Percentiles rank a stretch among this genome's conserved stretches.
These are phyloP conservation scores for Acacia confusa DNA, from an alignment of 306 rosid species.

Conservation along the genomic window DNA sequence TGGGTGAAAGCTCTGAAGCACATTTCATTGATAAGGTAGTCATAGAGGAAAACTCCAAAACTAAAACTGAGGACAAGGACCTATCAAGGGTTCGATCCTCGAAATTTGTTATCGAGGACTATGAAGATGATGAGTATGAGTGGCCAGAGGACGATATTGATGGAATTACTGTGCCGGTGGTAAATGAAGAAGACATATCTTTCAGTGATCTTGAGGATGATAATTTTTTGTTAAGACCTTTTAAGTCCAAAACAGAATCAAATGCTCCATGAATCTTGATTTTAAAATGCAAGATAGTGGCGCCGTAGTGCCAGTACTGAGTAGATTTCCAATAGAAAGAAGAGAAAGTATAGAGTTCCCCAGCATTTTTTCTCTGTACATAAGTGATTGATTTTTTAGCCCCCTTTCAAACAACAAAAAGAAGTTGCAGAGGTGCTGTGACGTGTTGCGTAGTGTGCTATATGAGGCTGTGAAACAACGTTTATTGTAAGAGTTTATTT, in stretches of 20 bases:
- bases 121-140: slow-evolving; percentile 62
- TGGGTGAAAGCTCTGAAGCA: slow-evolving; percentile 53
- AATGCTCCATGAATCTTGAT: slow-evolving; percentile 39
- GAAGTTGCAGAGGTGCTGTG: slow-evolving; percentile 29
- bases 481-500: neutral
- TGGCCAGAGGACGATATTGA: slow-evolving; percentile 81
- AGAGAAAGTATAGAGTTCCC: slow-evolving; percentile 7
- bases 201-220: slow-evolving; percentile 96
- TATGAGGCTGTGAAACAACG: slow-evolving; percentile 35
- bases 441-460: slow-evolving; percentile 25
- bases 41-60: slow-evolving; percentile 50
- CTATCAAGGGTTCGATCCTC: slow-evolving; percentile 44
- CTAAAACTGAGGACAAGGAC: slow-evolving; percentile 53
- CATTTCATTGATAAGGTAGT: slow-evolving; percentile 60
- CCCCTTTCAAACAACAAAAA: neutral
- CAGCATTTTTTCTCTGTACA: slow-evolving; percentile 45
- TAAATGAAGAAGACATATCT: slow-evolving; percentile 89
- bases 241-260: slow-evolving; percentile 37
- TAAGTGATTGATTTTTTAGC: slow-evolving; percentile 33
- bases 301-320: slow-evolving; percentile 13
- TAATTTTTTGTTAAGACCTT: slow-evolving; percentile 51
- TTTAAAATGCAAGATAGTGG: slow-evolving; percentile 23
- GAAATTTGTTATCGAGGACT: slow-evolving; percentile 46
- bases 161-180: slow-evolving; percentile 36
- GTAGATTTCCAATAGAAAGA: slow-evolving; percentile 33